Evolutionary conservation across 768 basidiomycete genomes (phyloP).

Genomic region (Psilocybe cubensis): DNA sequence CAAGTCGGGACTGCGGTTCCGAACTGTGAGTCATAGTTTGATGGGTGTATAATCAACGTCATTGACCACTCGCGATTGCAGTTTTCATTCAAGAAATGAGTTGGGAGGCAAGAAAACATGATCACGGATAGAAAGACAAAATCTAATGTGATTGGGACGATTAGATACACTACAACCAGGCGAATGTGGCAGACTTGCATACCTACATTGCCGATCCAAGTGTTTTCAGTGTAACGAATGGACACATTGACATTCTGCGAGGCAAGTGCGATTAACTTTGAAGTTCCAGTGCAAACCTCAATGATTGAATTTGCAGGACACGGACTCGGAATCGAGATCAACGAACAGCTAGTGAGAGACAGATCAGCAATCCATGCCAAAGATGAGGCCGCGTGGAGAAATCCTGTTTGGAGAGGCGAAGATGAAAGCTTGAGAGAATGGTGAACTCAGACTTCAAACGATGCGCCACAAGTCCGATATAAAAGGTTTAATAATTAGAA

Average conservation of each 20-base stretch:
- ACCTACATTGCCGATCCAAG: slow-evolving; percentile 58
- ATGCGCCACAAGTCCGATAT: slow-evolving; percentile 2
- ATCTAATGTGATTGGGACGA: neutral
- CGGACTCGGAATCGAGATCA: slow-evolving; percentile 64
- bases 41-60: neutral
- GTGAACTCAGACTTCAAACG: slow-evolving; percentile 29
- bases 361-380: slow-evolving; percentile 35
- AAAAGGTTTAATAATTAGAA: slow-evolving; percentile 21
- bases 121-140: neutral
- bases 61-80: slow-evolving; percentile 21
- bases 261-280: slow-evolving; percentile 12
- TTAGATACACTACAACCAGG: slow-evolving; percentile 68
- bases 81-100: slow-evolving; percentile 72
- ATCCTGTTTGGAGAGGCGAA: slow-evolving; percentile 57
- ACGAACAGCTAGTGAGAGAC: slow-evolving; percentile 55
- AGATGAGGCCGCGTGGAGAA: slow-evolving; percentile 52
- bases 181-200: slow-evolving; percentile 53
- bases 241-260: slow-evolving; percentile 48
- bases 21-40: slow-evolving; percentile 48
- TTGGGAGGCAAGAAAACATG: slow-evolving; percentile 44
- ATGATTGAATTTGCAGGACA: slow-evolving; percentile 36
- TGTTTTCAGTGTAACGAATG: slow-evolving; percentile 57
- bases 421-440: slow-evolving; percentile 61
- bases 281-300: neutral
- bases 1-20: slow-evolving; percentile 62